These are phyloP conservation scores for Collybiopsis confluens DNA, from an alignment of 768 basidiomycete species.

Conservation along the genomic window DNA sequence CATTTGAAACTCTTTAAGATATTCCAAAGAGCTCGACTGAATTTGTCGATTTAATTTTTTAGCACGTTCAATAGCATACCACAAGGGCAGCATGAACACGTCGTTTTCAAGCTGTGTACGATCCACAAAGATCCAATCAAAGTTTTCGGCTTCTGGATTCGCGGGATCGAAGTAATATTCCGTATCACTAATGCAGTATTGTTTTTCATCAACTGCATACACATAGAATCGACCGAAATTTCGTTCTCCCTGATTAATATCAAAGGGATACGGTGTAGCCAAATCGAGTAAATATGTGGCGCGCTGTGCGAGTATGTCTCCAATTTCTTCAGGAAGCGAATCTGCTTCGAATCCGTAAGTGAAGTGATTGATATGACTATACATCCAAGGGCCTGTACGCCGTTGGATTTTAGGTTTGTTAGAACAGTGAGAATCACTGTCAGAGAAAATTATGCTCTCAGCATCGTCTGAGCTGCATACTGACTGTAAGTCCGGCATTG, in stretches of 20 bases:
- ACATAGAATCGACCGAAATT: background rate
- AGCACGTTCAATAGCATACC: conserved; percentile 8
- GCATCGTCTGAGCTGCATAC: no score
- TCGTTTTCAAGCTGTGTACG: conserved; percentile 1
- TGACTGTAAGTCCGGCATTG: background rate
- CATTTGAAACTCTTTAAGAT: background rate
- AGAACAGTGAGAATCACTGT: no score
- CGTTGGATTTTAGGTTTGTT: background rate
- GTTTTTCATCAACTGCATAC: background rate
- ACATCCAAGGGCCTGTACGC: conserved; percentile 1
- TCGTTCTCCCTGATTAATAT: background rate
- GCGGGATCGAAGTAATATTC: background rate
- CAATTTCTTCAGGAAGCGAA: background rate
- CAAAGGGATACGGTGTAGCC: conserved; percentile 3
- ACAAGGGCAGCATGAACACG: background rate
- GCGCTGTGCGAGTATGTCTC: conserved; percentile 1
- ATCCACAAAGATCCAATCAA: background rate
- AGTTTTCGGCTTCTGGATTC: background rate
- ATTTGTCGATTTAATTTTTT: background rate
- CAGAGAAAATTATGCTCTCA: no score
- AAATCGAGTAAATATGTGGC: conserved; percentile 1
- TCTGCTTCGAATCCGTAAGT: background rate
- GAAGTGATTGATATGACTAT: background rate
- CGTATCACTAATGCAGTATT: background rate
- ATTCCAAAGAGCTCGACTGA: background rate